Conservation (phyloP, 208 protist genomes). For the Leishmania tarentolae region DNA sequence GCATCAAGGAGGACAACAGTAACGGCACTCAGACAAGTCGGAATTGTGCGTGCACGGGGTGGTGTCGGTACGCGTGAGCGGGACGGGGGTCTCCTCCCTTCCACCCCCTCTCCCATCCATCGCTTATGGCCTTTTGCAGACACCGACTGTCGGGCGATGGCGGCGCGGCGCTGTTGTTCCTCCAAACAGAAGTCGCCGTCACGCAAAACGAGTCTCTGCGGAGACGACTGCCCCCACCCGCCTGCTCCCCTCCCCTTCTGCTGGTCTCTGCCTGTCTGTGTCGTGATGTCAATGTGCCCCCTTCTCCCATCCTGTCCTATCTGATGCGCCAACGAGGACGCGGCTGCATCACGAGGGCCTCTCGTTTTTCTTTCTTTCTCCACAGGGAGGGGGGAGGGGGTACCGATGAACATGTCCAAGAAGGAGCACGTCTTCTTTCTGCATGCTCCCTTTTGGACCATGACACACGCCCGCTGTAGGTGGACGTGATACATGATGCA, state of each 20-base stretch:
- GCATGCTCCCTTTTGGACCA: background rate
- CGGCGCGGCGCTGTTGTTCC: too few species aligned
- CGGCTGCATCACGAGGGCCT: background rate
- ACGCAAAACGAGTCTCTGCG: background rate
- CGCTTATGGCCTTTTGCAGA: background rate
- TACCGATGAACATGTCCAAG: too few species aligned
- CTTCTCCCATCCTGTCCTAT: background rate
- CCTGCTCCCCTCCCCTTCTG: too few species aligned
- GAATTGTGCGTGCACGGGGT: too few species aligned
- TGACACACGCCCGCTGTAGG: background rate
- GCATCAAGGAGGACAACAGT: background rate
- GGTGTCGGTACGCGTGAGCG: too few species aligned
- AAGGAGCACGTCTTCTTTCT: too few species aligned
- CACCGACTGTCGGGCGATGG: background rate
- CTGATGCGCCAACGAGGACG: background rate
- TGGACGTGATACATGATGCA: background rate
- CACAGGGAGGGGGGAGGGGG: too few species aligned
- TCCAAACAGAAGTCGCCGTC: background rate
- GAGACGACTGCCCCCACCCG: too few species aligned
- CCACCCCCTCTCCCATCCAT: background rate
- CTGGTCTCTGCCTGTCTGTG: background rate
- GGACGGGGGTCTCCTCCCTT: background rate
- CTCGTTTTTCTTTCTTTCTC: background rate
- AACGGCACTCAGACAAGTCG: too few species aligned
- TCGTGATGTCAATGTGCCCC: background rate